Base-by-base conservation (phyloP, 768 basidiomycete species). In the Kwoniella sp. region DNA sequence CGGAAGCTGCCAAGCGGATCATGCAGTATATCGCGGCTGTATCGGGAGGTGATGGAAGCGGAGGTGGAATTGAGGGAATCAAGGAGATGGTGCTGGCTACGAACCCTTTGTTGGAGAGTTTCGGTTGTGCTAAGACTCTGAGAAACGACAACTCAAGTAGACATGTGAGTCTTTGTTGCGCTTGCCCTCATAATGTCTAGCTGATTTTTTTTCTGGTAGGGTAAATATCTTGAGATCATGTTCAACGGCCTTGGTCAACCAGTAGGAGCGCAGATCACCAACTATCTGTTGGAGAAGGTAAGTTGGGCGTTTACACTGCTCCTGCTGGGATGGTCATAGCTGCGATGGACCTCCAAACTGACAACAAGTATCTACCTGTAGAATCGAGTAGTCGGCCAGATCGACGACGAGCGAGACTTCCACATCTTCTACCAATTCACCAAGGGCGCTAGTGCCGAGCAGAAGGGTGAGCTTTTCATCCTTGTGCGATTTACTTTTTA, bases 11-110 rank as follows among this genome's bases (percentile, higher is more conserved):
- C 22, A 98, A 98, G 80, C 87, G 93, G 53, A 98, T 99, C 81
- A 99, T 99, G 96, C 94, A 97, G 79, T 99, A 99, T 77, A 95
- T 99, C 71, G 96, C 96, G 17, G 96, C 91, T 10, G 96, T 98
- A 0, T 91, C 92, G 51, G 72, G 67, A 9, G 78, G 90, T 86
- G 24, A 68, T n/a, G 86, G 87, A 68, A 90, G 68, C 2, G 24
- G 44, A 36, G 69, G 91, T 73, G 92, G 91, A 69, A 98, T 98
- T 63, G 91, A 96, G 79, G 89, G 95, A 80, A 93, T 98, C 79
- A 97, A 98, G 83, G 94, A 98, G 78, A 99, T 99, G 96, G 96
- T 99, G 19, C 83, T 99, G 52, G 96, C 96, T 10, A 98, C 96
- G 8, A 99, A 99, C 79, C 96, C 96, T 19, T 81, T 99, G 47